These are phyloP conservation scores for Aspergillus floridensis DNA, from an alignment of 2,329 filamentous ascomycete species.

Conservation along the genomic window DNA sequence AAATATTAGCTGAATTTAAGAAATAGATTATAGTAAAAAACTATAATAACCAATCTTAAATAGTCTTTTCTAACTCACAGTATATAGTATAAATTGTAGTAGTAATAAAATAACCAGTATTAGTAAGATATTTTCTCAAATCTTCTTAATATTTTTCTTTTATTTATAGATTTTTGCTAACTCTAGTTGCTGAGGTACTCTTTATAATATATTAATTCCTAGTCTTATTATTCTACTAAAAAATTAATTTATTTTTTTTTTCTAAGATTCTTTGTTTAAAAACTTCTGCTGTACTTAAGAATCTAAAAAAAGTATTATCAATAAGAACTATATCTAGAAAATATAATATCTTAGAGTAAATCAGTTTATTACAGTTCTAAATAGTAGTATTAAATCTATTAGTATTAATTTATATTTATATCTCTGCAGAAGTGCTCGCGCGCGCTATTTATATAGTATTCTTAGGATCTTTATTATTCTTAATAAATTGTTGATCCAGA, in stretches of 20 bases:
- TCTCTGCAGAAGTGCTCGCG: background rate
- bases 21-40: no score
- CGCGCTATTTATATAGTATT: background rate
- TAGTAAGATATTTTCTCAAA: slow-evolving; percentile 1
- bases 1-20: no score
- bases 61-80: background rate
- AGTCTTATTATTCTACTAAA: slow-evolving; percentile 10
- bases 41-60: no score
- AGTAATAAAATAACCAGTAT: slow-evolving; percentile 10
- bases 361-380: slow-evolving; percentile 6
- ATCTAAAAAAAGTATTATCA: slow-evolving; percentile 5
- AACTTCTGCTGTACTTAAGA: background rate
- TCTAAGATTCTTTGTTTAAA: slow-evolving; percentile 13
- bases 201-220: slow-evolving; percentile 9
- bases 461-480: background rate
- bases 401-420: background rate
- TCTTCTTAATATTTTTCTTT: slow-evolving; percentile 5
- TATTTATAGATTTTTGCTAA: slow-evolving; percentile 7
- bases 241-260: slow-evolving; percentile 5
- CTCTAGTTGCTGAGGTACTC: background rate
- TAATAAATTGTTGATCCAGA: slow-evolving; percentile 1
- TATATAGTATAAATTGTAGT: slow-evolving; percentile 7
- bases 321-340: slow-evolving; percentile 7
- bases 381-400: slow-evolving; percentile 3
- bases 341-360: slow-evolving; percentile 2